These are phyloP conservation scores for Zygoascus tannicola DNA, from an alignment of 805 yeast species.

Conservation along the genomic window DNA sequence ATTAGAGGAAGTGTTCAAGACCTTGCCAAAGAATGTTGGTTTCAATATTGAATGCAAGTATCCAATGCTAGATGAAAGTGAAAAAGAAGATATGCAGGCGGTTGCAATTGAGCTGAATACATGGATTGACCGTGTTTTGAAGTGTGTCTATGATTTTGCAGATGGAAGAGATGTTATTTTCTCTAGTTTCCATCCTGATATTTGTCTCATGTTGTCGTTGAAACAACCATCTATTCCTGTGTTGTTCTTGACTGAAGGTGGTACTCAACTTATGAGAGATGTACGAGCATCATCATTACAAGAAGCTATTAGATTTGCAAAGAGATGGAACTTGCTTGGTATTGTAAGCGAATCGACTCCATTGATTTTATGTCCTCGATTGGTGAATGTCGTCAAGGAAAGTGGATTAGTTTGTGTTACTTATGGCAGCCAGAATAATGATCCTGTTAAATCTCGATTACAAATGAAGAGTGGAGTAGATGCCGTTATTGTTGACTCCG, in stretches of 20 bases:
- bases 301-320: slow-evolving; percentile 83
- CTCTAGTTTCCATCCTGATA: slow-evolving; percentile 91
- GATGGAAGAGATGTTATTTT: slow-evolving; percentile 79
- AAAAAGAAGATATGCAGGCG: slow-evolving; percentile 79
- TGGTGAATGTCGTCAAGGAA: slow-evolving; percentile 83
- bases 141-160: slow-evolving; percentile 67
- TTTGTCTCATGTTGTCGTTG: slow-evolving; percentile 72
- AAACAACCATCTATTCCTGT: slow-evolving; percentile 94
- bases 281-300: slow-evolving; percentile 80
- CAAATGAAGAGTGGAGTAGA: slow-evolving; percentile 94
- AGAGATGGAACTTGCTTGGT: slow-evolving; percentile 84
- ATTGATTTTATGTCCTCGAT: slow-evolving; percentile 78
- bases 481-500: slow-evolving; percentile 96
- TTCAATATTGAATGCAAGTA: slow-evolving; percentile 92
- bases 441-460: slow-evolving; percentile 69
- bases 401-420: slow-evolving; percentile 90
- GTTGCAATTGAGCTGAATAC: slow-evolving; percentile 72
- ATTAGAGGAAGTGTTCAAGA: slow-evolving; percentile 69
- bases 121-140: slow-evolving; percentile 81
- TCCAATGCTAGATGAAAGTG: slow-evolving; percentile 91
- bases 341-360: slow-evolving; percentile 86
- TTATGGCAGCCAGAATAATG: slow-evolving; percentile 76
- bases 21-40: slow-evolving; percentile 75
- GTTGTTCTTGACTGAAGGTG: slow-evolving; percentile 80
- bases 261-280: slow-evolving; percentile 81